A percentile compares a stretch with the other conserved stretches of the same genome.
These are phyloP conservation scores for Tetraselmis chui DNA, from an alignment of 139 green algal genomes.

Conservation along the genomic window DNA sequence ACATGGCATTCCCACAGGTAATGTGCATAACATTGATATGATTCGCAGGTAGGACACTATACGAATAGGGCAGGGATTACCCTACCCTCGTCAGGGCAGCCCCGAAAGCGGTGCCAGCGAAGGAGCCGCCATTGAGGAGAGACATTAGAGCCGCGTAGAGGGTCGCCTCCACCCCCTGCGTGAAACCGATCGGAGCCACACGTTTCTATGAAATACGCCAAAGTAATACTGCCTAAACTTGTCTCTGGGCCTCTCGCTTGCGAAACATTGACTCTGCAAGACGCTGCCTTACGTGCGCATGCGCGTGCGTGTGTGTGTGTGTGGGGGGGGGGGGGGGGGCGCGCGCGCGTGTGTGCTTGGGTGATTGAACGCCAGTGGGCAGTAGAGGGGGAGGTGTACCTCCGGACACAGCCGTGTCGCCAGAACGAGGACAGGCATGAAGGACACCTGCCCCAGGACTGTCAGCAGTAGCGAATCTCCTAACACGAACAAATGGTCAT, in stretches of 20 bases:
- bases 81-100: conserved; percentile 57
- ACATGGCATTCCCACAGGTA: background rate
- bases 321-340: conserved; percentile 1
- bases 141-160: conserved; percentile 96
- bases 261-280: too few relatives aligned
- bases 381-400: too few relatives aligned
- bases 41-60: background rate
- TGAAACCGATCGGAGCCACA: background rate
- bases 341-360: too few relatives aligned
- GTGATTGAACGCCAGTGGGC: too few relatives aligned
- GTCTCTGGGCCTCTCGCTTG: too few relatives aligned
- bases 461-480: conserved; percentile 86
- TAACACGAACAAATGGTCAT: conserved; percentile 86
- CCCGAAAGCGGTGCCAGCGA: conserved; percentile 53
- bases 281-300: too few relatives aligned
- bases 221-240: too few relatives aligned
- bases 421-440: conserved; percentile 96
- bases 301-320: too few relatives aligned
- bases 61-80: too few relatives aligned
- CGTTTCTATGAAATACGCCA: background rate
- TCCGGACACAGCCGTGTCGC: conserved; percentile 44
- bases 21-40: background rate
- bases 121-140: conserved; percentile 76
- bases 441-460: conserved; percentile 84
- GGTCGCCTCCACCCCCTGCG: conserved; percentile 88